A percentile compares a stretch with the other conserved stretches of the same genome.
Conservation (phyloP, 2,329 filamentous ascomycete species). For the Penicillium sp. region DNA sequence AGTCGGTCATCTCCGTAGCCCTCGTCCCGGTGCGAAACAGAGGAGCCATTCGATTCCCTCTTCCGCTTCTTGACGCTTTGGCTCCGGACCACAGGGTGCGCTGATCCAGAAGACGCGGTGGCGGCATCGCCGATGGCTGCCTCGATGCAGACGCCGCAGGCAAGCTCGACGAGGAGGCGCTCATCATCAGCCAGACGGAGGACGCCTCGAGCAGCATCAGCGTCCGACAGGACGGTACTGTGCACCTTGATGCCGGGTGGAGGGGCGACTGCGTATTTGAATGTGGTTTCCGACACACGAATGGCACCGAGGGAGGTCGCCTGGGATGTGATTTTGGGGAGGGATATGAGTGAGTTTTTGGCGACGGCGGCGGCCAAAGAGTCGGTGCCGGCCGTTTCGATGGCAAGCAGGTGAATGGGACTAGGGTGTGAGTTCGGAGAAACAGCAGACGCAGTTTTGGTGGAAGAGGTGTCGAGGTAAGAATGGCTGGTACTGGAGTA, state of each 20-base stretch:
- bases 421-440: conserved; percentile 19
- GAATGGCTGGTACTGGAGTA: conserved; percentile 15
- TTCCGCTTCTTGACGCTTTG: conserved; percentile 32
- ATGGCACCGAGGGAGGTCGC: conserved; percentile 73
- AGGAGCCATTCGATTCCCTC: conserved; percentile 15
- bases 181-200: conserved; percentile 79
- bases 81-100: conserved; percentile 8
- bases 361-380: conserved; percentile 62
- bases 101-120: conserved; percentile 10
- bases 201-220: conserved; percentile 74
- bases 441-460: conserved; percentile 10
- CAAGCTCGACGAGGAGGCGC: conserved; percentile 73
- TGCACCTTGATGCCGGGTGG: conserved; percentile 51
- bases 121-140: conserved; percentile 39
- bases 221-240: conserved; percentile 66
- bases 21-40: conserved; percentile 27
- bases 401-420: conserved; percentile 59
- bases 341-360: conserved; percentile 56
- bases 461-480: conserved; percentile 13
- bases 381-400: conserved; percentile 74
- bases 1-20: conserved; percentile 38
- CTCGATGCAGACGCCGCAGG: conserved; percentile 77
- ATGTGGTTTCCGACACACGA: conserved; percentile 65
- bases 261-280: conserved; percentile 58
- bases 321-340: conserved; percentile 70